Conservation (phyloP, 1,284 basidiomycete species). For the Leucoagaricus sp. region DNA sequence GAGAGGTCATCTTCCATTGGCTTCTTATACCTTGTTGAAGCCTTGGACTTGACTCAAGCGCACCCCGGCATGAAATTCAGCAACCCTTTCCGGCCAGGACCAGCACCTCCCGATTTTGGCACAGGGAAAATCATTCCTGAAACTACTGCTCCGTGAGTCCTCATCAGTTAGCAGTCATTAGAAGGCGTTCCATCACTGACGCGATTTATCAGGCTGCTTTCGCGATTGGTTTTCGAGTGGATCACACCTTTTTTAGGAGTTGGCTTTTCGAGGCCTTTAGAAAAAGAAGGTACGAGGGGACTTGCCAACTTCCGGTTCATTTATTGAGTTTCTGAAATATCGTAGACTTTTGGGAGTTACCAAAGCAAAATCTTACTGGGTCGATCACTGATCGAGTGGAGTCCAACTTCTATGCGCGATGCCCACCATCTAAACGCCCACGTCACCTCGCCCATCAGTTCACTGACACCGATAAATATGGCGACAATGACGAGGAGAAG, state of each 20-base stretch:
- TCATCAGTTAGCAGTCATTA: not conserved
- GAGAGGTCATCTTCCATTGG: not conserved
- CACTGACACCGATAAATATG: not conserved
- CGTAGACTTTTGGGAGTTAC: constrained; percentile 57
- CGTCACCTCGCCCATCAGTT: constrained; percentile 20
- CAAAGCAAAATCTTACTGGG: constrained; percentile 37
- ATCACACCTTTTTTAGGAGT: constrained; percentile 51
- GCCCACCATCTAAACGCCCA: constrained; percentile 50
- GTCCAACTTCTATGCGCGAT: constrained; percentile 47
- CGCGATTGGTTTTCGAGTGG: constrained; percentile 52
- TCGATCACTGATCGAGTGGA: constrained; percentile 44
- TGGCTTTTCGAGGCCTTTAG: constrained; percentile 55
- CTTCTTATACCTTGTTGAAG: not conserved
- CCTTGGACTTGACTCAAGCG: not conserved
- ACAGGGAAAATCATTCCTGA: constrained; percentile 42
- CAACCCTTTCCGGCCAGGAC: constrained; percentile 37
- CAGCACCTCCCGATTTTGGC: constrained; percentile 46
- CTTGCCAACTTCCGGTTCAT: not conserved
- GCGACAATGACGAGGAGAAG: not conserved
- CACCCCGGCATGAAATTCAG: constrained; percentile 24
- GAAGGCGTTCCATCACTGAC: not conserved
- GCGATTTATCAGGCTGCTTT: constrained; percentile 36
- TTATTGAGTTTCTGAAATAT: not conserved
- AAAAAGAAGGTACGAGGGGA: constrained; percentile 51
- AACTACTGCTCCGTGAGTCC: constrained; percentile 37